These are phyloP conservation scores for Aegilops speltoides DNA, from an alignment of 176 grass and related monocot genomes.

Conservation along the genomic window DNA sequence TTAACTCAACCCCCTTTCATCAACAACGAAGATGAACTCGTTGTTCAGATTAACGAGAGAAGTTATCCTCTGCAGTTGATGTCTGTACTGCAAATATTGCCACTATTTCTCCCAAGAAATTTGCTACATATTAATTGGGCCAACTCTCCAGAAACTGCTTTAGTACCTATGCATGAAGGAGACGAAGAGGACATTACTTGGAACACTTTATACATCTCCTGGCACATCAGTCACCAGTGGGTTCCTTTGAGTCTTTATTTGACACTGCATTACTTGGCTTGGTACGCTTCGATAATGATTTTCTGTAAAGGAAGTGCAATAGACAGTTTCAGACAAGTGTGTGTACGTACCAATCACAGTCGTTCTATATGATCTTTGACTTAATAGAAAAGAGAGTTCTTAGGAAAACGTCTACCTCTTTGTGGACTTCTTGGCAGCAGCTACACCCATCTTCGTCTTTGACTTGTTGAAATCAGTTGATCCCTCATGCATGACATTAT, in stretches of 20 bases:
- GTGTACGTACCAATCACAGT: background rate
- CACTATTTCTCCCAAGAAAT: background rate
- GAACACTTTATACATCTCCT: constrained; percentile 7
- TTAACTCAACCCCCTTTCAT: background rate
- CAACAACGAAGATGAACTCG: background rate
- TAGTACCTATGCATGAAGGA: background rate
- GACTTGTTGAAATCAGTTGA: background rate
- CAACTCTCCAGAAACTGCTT: background rate
- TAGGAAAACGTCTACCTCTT: constrained; percentile 14
- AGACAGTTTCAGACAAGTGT: background rate
- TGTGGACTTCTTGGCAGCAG: constrained; percentile 1
- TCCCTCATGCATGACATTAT: background rate
- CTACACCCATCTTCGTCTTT: constrained; percentile 17
- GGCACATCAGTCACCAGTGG: constrained; percentile 5
- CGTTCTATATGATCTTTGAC: background rate
- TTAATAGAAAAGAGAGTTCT: background rate
- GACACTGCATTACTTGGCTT: background rate
- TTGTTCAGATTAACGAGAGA: background rate
- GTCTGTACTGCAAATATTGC: constrained; percentile 9
- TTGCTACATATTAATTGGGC: background rate
- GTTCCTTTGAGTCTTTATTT: background rate
- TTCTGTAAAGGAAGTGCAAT: constrained; percentile 25
- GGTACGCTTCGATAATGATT: background rate
- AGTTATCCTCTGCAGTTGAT: background rate
- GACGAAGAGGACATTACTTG: background rate